Percentiles rank a stretch among this genome's conserved stretches.
These are phyloP conservation scores for Dothiorella sarmentorum DNA, from an alignment of 2,329 filamentous ascomycete genomes.

Conservation along the genomic window DNA sequence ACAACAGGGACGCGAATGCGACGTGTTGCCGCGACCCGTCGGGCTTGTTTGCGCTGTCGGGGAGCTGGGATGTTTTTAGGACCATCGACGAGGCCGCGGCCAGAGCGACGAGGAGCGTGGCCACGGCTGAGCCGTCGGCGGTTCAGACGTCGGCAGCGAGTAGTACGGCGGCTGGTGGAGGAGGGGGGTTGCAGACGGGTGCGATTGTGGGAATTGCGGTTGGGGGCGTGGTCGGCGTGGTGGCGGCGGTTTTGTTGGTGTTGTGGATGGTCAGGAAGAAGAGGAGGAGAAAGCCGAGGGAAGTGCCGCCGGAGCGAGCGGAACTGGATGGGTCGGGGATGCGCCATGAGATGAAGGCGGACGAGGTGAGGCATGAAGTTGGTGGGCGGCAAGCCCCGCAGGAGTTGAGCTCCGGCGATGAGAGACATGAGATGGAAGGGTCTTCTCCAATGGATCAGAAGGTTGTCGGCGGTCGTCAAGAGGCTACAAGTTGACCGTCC, in stretches of 20 bases:
- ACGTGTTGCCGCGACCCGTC: constrained; percentile 7
- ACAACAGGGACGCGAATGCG: neutral
- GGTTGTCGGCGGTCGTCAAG: neutral
- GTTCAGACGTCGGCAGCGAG: neutral
- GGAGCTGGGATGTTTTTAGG: constrained; percentile 3
- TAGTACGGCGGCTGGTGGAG: neutral
- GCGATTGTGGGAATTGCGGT: constrained; percentile 1
- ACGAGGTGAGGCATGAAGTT: neutral
- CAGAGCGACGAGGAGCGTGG: neutral
- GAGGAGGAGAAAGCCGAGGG: neutral
- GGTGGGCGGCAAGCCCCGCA: neutral
- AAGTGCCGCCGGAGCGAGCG: neutral
- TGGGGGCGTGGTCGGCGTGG: neutral
- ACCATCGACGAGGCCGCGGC: neutral
- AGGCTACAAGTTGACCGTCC: neutral
- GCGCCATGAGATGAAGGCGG: constrained; percentile 6
- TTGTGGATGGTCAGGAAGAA: neutral
- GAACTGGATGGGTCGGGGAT: neutral
- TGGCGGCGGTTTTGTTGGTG: neutral
- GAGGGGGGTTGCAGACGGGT: neutral
- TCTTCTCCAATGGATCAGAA: neutral
- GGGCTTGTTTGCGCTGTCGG: neutral
- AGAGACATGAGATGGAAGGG: constrained; percentile 12
- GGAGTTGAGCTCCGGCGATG: constrained; percentile 3
- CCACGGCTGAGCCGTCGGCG: neutral